phyloP scores from a whole-genome alignment of 306 rosid species.

The Astragalus glycyphyllos region DNA sequence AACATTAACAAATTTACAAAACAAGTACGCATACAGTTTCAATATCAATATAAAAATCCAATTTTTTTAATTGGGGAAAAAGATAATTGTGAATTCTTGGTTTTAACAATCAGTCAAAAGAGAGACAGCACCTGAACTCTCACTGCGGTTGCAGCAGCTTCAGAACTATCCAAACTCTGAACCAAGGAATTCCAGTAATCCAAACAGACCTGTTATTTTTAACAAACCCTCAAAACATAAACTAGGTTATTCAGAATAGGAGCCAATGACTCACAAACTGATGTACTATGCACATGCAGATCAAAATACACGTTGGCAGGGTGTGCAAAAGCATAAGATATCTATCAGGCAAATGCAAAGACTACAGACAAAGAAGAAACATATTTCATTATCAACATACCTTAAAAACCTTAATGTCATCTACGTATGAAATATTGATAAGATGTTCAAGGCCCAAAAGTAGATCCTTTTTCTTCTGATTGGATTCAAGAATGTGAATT shows the following conservation, averaged over 20 bases:
- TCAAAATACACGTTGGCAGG: background rate
- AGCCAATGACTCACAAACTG: background rate
- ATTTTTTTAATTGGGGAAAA: background rate
- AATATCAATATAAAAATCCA: background rate
- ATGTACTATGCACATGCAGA: slow-evolving; percentile 12
- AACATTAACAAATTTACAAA: background rate
- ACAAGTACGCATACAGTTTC: background rate
- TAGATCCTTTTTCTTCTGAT: slow-evolving; percentile 81
- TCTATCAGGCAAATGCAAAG: background rate
- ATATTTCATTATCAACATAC: slow-evolving; percentile 42
- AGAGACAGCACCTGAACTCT: slow-evolving; percentile 65
- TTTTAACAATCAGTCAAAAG: slow-evolving; percentile 39
- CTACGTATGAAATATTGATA: slow-evolving; percentile 90
- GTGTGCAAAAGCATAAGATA: background rate
- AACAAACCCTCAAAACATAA: slow-evolving; percentile 18
- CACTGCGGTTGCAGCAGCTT: slow-evolving; percentile 51
- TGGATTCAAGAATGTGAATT: slow-evolving; percentile 77
- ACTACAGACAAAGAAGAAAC: slow-evolving; percentile 4
- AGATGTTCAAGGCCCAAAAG: slow-evolving; percentile 94
- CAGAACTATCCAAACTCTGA: slow-evolving; percentile 51
- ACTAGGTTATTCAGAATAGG: slow-evolving; percentile 15
- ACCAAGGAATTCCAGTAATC: slow-evolving; percentile 98
- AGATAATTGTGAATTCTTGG: slow-evolving; percentile 9
- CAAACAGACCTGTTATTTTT: slow-evolving; percentile 77
- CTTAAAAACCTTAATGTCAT: slow-evolving; percentile 97